These are phyloP conservation scores for Tulasnella sp. DNA, from an alignment of 768 basidiomycete species.

Conservation along the genomic window DNA sequence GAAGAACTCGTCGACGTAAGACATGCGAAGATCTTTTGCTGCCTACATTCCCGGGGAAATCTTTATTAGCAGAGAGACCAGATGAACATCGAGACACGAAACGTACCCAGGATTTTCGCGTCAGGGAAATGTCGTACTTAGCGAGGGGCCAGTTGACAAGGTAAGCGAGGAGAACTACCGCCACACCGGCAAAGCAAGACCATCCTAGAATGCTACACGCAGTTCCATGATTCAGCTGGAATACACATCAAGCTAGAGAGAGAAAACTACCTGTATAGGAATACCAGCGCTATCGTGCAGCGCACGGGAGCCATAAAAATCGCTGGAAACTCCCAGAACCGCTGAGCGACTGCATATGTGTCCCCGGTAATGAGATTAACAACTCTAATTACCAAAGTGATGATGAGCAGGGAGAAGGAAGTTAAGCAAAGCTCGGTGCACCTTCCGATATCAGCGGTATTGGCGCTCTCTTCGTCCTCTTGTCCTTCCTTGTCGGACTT, in stretches of 20 bases:
- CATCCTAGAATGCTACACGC: conserved; percentile 58
- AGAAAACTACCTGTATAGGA: conserved; percentile 57
- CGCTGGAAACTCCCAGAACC: conserved; percentile 65
- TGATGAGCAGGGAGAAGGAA: conserved; percentile 15
- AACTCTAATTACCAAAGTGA: conserved; percentile 59
- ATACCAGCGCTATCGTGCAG: conserved; percentile 56
- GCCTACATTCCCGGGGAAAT: not conserved
- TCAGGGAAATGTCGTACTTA: conserved; percentile 49
- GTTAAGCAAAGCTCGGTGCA: too few species aligned
- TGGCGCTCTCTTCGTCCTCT: conserved; percentile 11
- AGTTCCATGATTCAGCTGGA: conserved; percentile 30
- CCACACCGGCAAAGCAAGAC: conserved; percentile 65
- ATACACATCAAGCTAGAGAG: too few species aligned
- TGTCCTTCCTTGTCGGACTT: conserved; percentile 28
- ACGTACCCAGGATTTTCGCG: conserved; percentile 35
- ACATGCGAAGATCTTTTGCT: conserved; percentile 62
- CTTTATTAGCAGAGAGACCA: not conserved
- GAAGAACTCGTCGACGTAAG: conserved; percentile 64
- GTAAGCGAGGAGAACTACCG: conserved; percentile 54
- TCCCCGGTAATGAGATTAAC: conserved; percentile 72
- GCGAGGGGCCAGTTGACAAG: conserved; percentile 44
- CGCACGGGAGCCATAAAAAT: conserved; percentile 57
- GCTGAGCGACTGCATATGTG: conserved; percentile 58
- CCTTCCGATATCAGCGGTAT: conserved; percentile 20
- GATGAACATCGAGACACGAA: not conserved